Evolutionary conservation across 202 grass and related monocot genomes (phyloP).

Genomic region (Alloteropsis angusta): DNA sequence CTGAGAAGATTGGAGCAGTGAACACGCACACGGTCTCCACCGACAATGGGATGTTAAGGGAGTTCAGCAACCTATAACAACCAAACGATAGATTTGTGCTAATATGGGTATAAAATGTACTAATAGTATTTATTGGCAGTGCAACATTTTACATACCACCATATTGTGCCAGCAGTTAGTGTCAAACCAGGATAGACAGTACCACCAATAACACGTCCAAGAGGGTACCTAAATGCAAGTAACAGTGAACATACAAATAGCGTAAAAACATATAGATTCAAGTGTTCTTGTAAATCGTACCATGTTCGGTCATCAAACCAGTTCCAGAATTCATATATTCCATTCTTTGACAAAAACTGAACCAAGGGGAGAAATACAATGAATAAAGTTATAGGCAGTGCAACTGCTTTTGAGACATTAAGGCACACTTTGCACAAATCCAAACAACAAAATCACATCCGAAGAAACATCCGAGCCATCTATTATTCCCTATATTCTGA

Average conservation of each 20-base stretch:
- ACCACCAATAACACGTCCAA: slow-evolving; percentile 95
- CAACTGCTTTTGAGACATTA: neutral
- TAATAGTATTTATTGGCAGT: neutral
- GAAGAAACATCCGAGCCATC: neutral
- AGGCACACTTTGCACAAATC: neutral
- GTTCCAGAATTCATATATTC: slow-evolving; percentile 99
- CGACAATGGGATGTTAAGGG: slow-evolving; percentile 86
- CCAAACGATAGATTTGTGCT: neutral
- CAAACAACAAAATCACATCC: neutral
- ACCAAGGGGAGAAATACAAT: slow-evolving; percentile 15
- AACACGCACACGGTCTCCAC: slow-evolving; percentile 98
- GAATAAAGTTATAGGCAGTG: neutral
- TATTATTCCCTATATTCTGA: too few relatives aligned
- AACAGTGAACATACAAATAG: neutral
- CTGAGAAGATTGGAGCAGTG: slow-evolving; percentile 97
- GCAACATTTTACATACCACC: slow-evolving; percentile 53
- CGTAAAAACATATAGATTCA: neutral
- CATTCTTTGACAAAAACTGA: slow-evolving; percentile 99
- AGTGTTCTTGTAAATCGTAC: slow-evolving; percentile 23
- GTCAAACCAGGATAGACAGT: slow-evolving; percentile 98
- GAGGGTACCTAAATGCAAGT: slow-evolving; percentile 73
- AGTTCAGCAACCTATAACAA: slow-evolving; percentile 64
- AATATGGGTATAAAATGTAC: neutral
- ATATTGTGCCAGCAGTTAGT: slow-evolving; percentile 91
- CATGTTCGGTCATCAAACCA: slow-evolving; percentile 99